Evolutionary conservation across 2,329 filamentous ascomycete species (phyloP).

Genomic region (Paraphoma chrysanthemicola): DNA sequence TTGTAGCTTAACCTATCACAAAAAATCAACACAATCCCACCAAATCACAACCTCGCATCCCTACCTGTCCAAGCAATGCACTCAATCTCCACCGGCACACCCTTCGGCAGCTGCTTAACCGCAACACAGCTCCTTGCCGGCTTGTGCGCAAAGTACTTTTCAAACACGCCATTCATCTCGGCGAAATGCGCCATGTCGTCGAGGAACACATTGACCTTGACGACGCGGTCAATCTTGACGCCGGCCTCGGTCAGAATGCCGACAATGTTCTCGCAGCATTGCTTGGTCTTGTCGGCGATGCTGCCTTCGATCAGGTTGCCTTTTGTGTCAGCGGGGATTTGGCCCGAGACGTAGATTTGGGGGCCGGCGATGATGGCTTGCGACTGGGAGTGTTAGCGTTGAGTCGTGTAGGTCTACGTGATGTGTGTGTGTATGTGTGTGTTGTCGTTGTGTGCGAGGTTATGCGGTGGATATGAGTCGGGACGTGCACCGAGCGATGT

Average conservation of each 20-base stretch:
- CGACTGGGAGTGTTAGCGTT: slow-evolving; percentile 33
- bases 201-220: slow-evolving; percentile 84
- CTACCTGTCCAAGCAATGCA: slow-evolving; percentile 69
- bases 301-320: slow-evolving; percentile 68
- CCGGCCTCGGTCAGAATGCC: slow-evolving; percentile 84
- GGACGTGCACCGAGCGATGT: no score
- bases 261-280: slow-evolving; percentile 79
- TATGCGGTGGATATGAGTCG: no score
- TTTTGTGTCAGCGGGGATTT: slow-evolving; percentile 74
- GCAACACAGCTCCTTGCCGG: slow-evolving; percentile 89
- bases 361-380: slow-evolving; percentile 72
- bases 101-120: slow-evolving; percentile 86
- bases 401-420: background rate
- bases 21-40: slow-evolving; percentile 12
- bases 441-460: background rate
- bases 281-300: slow-evolving; percentile 72
- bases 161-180: slow-evolving; percentile 85
- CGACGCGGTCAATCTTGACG: slow-evolving; percentile 77
- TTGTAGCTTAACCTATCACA: slow-evolving; percentile 11
- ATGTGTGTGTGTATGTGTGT: background rate
- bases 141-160: slow-evolving; percentile 81
- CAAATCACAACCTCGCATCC: slow-evolving; percentile 27
- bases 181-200: slow-evolving; percentile 90
- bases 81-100: slow-evolving; percentile 89
- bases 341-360: slow-evolving; percentile 74